These are phyloP conservation scores for Niveomyces coronatus DNA, from an alignment of 2,329 filamentous ascomycete genomes.

Conservation along the genomic window DNA sequence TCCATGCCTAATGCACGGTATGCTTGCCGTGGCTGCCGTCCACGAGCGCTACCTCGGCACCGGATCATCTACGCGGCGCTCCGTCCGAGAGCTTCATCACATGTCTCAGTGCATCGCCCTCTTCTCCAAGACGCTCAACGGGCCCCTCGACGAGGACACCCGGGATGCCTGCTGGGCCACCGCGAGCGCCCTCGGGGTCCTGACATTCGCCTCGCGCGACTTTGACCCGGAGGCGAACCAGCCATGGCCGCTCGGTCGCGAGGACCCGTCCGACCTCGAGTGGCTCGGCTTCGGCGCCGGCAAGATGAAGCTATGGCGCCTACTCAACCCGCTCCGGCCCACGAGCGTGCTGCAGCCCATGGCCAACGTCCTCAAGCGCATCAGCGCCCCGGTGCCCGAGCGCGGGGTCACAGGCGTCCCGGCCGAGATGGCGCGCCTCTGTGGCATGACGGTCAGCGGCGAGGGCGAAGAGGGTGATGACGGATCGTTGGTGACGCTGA, in stretches of 20 bases:
- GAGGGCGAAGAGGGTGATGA: background rate
- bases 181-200: background rate
- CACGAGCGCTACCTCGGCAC: background rate
- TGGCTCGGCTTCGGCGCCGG: slow-evolving; percentile 2
- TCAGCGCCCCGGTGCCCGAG: slow-evolving; percentile 1
- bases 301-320: slow-evolving; percentile 4
- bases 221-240: background rate
- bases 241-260: slow-evolving; percentile 2
- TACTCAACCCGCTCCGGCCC: slow-evolving; percentile 2
- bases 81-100: background rate
- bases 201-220: slow-evolving; percentile 1
- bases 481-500: background rate
- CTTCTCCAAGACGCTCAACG: background rate
- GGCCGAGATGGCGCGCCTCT: background rate
- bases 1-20: slow-evolving; percentile 3
- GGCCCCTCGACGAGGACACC: background rate
- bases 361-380: background rate
- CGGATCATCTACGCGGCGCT: background rate
- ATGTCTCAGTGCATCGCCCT: slow-evolving; percentile 1
- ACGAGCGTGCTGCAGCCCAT: slow-evolving; percentile 1
- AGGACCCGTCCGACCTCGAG: slow-evolving; percentile 1
- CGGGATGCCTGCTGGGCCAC: slow-evolving; percentile 3
- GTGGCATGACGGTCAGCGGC: too few relatives aligned
- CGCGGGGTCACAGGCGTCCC: background rate
- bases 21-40: background rate